Conservation (phyloP, 106 monocot genomes). For the Vanilla planifolia region DNA sequence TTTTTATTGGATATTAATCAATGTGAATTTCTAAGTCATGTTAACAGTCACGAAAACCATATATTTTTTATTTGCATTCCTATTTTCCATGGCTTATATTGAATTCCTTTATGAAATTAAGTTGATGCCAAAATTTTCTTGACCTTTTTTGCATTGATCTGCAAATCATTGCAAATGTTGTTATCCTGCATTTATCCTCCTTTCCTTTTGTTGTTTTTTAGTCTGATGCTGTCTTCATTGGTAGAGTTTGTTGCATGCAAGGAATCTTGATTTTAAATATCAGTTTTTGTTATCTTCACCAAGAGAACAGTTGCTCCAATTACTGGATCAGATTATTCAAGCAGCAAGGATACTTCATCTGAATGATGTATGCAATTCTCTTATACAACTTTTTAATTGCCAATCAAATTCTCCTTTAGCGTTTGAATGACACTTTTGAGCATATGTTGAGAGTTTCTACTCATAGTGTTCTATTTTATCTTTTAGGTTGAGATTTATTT, state of each 20-base stretch:
- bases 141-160: neutral
- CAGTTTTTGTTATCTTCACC: slow-evolving; percentile 26
- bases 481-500: slow-evolving; percentile 85
- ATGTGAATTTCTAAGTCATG: too few relatives aligned
- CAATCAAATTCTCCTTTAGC: neutral
- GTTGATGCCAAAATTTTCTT: neutral
- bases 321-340: slow-evolving; percentile 39
- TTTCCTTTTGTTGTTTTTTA: neutral
- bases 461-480: slow-evolving; percentile 3
- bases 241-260: slow-evolving; percentile 41
- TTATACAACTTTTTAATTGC: neutral
- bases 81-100: neutral
- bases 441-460: neutral
- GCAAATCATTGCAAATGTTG: neutral
- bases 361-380: slow-evolving; percentile 79
- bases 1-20: too few relatives aligned
- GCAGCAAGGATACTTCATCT: slow-evolving; percentile 61
- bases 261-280: slow-evolving; percentile 37
- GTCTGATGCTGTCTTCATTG: slow-evolving; percentile 5
- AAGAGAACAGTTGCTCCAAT: slow-evolving; percentile 16
- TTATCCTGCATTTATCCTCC: too few relatives aligned
- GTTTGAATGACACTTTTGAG: neutral
- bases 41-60: too few relatives aligned
- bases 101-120: neutral
- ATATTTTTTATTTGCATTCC: neutral